Conservation (phyloP, 1,284 basidiomycete genomes). For the Mycena citricolor region DNA sequence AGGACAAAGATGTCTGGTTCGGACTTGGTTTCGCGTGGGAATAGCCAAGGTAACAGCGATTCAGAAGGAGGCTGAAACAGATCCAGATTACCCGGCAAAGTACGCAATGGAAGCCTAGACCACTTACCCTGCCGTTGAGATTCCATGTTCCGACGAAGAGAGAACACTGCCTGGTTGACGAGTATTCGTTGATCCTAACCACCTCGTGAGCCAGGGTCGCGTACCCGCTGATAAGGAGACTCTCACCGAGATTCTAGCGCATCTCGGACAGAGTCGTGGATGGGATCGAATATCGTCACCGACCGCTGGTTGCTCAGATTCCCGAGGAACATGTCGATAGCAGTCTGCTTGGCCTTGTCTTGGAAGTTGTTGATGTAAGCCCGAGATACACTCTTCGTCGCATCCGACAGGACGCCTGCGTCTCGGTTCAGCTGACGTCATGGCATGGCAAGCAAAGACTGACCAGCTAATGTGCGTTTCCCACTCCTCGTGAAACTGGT, state of each 20-base stretch:
- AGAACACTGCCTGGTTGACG: constrained; percentile 67
- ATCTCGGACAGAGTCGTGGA: constrained; percentile 83
- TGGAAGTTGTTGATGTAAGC: constrained; percentile 99
- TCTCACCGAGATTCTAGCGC: constrained; percentile 65
- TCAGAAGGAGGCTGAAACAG: constrained; percentile 81
- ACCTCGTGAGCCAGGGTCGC: constrained; percentile 12
- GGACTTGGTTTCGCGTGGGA: constrained; percentile 71
- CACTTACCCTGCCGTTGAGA: constrained; percentile 80
- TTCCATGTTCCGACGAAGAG: constrained; percentile 96
- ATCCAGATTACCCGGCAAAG: constrained; percentile 18
- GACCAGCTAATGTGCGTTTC: constrained; percentile 87
- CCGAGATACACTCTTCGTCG: constrained; percentile 92
- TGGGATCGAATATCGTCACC: constrained; percentile 92
- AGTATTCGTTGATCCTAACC: constrained; percentile 80
- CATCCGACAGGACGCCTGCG: constrained; percentile 85
- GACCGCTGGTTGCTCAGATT: constrained; percentile 86
- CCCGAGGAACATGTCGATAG: constrained; percentile 95
- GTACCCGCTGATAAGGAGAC: background rate
- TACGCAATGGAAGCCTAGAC: background rate
- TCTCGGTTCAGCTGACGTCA: constrained; percentile 14
- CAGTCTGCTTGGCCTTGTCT: constrained; percentile 91
- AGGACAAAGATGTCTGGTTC: constrained; percentile 85
- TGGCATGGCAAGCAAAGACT: constrained; percentile 14
- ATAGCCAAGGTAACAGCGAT: constrained; percentile 87
- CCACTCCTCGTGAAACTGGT: constrained; percentile 94